Evolutionary conservation across 495 filamentous ascomycete species (phyloP).

Genomic region (Lepraria neglecta): DNA sequence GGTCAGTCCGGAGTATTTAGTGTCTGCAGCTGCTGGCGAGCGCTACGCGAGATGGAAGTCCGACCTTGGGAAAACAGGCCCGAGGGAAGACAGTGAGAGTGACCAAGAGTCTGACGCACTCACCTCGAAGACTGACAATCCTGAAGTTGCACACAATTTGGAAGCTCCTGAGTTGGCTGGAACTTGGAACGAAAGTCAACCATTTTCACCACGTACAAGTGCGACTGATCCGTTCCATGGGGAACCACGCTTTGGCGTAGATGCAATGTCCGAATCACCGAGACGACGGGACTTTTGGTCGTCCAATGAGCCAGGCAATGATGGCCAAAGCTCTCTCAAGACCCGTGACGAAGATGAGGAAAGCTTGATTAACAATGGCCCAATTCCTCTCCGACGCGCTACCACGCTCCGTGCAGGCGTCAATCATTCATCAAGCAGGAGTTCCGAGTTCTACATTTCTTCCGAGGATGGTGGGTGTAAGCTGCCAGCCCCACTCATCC

Average conservation of each 20-base stretch:
- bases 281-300: constrained; percentile 2
- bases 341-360: constrained; percentile 32
- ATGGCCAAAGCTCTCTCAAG: constrained; percentile 42
- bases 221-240: constrained; percentile 5
- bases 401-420: background rate
- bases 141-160: background rate
- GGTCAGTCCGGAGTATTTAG: constrained; percentile 61
- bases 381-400: constrained; percentile 3
- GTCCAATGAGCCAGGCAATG: constrained; percentile 34
- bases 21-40: constrained; percentile 66
- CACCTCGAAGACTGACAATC: constrained; percentile 5
- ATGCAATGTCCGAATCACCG: background rate
- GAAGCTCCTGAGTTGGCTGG: constrained; percentile 44
- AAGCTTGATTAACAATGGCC: constrained; percentile 19
- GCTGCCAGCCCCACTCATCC: constrained; percentile 1
- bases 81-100: constrained; percentile 17
- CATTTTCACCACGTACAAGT: constrained; percentile 39
- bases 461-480: constrained; percentile 1
- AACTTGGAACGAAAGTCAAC: constrained; percentile 56
- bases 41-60: constrained; percentile 70
- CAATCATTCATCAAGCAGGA: background rate
- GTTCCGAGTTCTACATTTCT: background rate
- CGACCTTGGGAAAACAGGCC: constrained; percentile 59
- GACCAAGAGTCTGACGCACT: constrained; percentile 13
- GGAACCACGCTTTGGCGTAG: constrained; percentile 1